phyloP scores from a whole-genome alignment of 2,329 filamentous ascomycete species.

The Diplodia corticola region DNA sequence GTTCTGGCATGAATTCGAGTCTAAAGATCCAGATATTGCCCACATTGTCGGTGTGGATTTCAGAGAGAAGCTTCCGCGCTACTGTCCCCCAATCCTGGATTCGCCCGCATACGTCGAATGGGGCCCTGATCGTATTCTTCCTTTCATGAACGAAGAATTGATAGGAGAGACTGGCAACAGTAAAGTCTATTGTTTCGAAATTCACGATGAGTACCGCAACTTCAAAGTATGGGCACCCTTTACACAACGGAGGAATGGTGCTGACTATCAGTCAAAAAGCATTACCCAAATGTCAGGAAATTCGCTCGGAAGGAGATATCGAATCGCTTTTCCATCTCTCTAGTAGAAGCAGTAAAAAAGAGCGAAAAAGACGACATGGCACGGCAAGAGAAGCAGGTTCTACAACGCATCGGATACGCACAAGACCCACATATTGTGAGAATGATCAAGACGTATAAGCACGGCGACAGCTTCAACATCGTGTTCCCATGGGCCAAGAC shows the following conservation, averaged over 20 bases:
- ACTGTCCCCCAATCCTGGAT: neutral
- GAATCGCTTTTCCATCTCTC: too few relatives aligned
- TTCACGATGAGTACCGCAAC: neutral
- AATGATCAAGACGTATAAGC: slow-evolving; percentile 26
- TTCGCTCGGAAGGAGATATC: neutral
- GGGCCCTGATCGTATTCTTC: neutral
- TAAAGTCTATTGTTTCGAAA: neutral
- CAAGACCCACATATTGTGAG: slow-evolving; percentile 25
- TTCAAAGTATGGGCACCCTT: neutral
- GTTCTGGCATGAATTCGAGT: neutral
- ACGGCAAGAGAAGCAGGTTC: neutral
- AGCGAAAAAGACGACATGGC: neutral
- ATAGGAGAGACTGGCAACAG: neutral
- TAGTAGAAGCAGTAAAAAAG: neutral
- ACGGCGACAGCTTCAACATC: slow-evolving; percentile 23
- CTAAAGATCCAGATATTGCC: neutral
- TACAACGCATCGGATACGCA: slow-evolving; percentile 2
- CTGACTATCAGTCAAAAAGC: neutral
- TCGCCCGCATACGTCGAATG: neutral
- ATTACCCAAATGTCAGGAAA: neutral
- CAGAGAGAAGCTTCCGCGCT: neutral
- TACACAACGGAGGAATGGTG: neutral
- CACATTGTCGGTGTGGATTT: neutral
- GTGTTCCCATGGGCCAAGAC: slow-evolving; percentile 23
- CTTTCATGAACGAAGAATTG: neutral